Evolutionary conservation across 2,329 filamentous ascomycete species (phyloP), one percentile per base, ranked within the genome.

Genomic region (Xylaria sp.): DNA sequence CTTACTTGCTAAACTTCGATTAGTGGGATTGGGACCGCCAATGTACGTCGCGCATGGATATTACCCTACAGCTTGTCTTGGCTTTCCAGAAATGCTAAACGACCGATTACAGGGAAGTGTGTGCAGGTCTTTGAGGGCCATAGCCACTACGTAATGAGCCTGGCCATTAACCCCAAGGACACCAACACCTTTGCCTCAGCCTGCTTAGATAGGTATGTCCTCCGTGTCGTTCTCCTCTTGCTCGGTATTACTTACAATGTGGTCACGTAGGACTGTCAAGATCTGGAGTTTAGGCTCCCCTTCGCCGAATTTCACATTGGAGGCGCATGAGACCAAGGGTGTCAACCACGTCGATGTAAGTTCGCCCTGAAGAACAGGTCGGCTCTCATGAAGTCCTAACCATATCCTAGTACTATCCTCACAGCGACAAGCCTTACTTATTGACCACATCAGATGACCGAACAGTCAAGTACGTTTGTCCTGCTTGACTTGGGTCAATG

Each of bases 121-220:
- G 91, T 97, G 37, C 92, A 96, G 75, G 86, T 96, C 50, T 99
- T 97, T 71, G 93, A 97, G 74, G 94, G 94, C 35, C 95, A 99
- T 74, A 90, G 88, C 68, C 94, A 96, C 78, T 96, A 96, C 67
- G 93, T 96, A 65, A 97, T 97, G 93, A 91, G 91, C 34, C 81
- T 97, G 65, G 89, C 93, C 55, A 96, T 97, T 74, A 99, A 99
- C 76, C 94, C 94, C 54, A 99, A 99, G 77, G 92, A 96, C 67
- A 96, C 91, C 59, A 95, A 95, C 76, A 94, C 82, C 13, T 86
- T 96, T 73, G 92, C 92, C 42, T 96, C 92, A 3, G 94, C 94
- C 46, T 99, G 94, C 82, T 80, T 99, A 70, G 94, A 99, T 57
- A 51, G 59, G 62, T 64, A 52, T 52, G 52, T 56, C 16, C 2